A percentile compares a stretch with the other conserved stretches of the same genome.
Evolutionary conservation across 257 asterid genomes (phyloP).

Genomic region (Dorcoceras hygrometricum): DNA sequence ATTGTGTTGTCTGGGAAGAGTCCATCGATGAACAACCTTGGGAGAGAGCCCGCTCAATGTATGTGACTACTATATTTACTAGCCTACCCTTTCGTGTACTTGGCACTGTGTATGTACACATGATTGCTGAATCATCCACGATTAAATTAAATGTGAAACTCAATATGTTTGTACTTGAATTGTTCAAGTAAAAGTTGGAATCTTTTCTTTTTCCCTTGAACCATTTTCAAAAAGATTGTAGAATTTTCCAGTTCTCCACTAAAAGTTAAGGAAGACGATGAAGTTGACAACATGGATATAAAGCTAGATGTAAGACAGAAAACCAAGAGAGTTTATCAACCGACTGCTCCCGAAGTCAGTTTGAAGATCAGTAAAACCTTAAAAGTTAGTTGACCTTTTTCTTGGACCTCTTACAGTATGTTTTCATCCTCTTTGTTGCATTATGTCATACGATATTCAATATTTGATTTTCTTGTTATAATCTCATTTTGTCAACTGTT

Average conservation of each 20-base stretch:
- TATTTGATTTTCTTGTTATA: not conserved
- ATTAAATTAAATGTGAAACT: not conserved
- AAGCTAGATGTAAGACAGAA: slow-evolving; percentile 59
- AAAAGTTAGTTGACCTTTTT: slow-evolving; percentile 69
- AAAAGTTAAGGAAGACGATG: slow-evolving; percentile 89
- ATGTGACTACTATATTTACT: slow-evolving; percentile 17
- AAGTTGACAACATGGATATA: slow-evolving; percentile 85
- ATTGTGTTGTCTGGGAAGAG: slow-evolving; percentile 97
- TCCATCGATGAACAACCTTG: slow-evolving; percentile 89
- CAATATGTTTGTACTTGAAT: not conserved
- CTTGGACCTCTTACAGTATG: slow-evolving; percentile 14
- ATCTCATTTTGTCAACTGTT: not conserved
- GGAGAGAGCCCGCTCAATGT: slow-evolving; percentile 94
- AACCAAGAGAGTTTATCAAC: slow-evolving; percentile 60
- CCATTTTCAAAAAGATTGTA: not conserved
- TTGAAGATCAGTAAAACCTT: slow-evolving; percentile 93
- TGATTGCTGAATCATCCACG: not conserved
- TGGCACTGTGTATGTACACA: not conserved
- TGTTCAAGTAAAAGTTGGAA: not conserved
- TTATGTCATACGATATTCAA: not conserved
- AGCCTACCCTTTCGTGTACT: slow-evolving; percentile 9
- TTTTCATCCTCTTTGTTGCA: not conserved
- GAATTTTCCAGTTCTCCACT: slow-evolving; percentile 66
- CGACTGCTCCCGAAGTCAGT: slow-evolving; percentile 80
- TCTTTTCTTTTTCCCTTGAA: too few relatives aligned